A percentile compares a stretch with the other conserved stretches of the same genome.
These are phyloP conservation scores for Neoboletus subvelutipes DNA, from an alignment of 768 basidiomycete genomes.

Conservation along the genomic window DNA sequence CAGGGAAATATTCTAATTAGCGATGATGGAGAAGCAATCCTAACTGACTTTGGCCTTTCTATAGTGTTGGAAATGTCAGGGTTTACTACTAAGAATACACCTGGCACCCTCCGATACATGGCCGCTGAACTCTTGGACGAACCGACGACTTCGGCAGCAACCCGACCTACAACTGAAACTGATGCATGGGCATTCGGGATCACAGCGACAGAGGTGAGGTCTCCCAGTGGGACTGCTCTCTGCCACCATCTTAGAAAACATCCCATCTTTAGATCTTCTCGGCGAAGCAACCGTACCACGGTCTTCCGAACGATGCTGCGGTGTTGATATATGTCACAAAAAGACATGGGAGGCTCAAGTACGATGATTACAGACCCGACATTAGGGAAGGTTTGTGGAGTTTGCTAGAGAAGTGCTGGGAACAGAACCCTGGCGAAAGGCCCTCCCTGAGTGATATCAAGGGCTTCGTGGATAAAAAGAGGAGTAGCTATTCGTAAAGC, in stretches of 20 bases:
- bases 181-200: constrained; percentile 41
- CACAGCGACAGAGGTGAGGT: constrained; percentile 35
- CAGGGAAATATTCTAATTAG: constrained; percentile 40
- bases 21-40: constrained; percentile 30
- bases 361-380: constrained; percentile 20
- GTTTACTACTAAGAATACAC: constrained; percentile 36
- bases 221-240: neutral
- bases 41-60: constrained; percentile 43
- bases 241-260: neutral
- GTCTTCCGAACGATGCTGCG: constrained; percentile 9
- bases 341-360: constrained; percentile 11
- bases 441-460: constrained; percentile 15
- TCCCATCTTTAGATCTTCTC: constrained; percentile 25
- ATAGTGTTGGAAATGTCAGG: constrained; percentile 36
- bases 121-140: constrained; percentile 34
- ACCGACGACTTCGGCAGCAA: constrained; percentile 12
- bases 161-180: constrained; percentile 25
- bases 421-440: constrained; percentile 8
- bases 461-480: constrained; percentile 23
- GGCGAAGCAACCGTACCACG: constrained; percentile 19
- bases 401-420: constrained; percentile 22
- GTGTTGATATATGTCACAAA: constrained; percentile 20
- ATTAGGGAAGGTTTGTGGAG: constrained; percentile 22
- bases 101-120: constrained; percentile 42
- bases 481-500: constrained; percentile 10